Percentiles rank a stretch among this genome's conserved stretches.
Evolutionary conservation across 371 early-diverging fungal species (phyloP).

Genomic region (Fennellomyces sp.): DNA sequence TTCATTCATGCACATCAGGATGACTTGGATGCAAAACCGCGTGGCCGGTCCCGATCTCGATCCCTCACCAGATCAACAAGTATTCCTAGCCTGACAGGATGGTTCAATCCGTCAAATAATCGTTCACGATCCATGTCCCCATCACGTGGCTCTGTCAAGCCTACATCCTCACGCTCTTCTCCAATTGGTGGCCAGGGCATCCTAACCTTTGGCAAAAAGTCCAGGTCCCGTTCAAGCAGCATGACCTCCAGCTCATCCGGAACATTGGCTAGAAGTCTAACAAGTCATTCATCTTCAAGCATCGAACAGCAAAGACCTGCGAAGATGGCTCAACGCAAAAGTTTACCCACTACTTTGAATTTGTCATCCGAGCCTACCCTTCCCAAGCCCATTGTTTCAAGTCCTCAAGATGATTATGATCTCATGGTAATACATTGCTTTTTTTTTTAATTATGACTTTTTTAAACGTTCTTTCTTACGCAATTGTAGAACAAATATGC

Average conservation of each 20-base stretch:
- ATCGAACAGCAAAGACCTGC: not conserved
- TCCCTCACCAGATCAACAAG: constrained; percentile 43
- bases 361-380: not conserved
- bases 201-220: not conserved
- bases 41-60: constrained; percentile 39
- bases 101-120: constrained; percentile 35
- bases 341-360: constrained; percentile 1
- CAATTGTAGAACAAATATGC: not conserved
- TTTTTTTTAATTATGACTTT: not conserved
- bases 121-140: constrained; percentile 34
- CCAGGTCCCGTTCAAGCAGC: constrained; percentile 10
- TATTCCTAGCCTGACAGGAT: constrained; percentile 37
- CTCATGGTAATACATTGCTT: not conserved
- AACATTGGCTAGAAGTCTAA: not conserved
- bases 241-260: constrained; percentile 12
- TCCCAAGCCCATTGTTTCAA: not conserved
- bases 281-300: not conserved
- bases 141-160: constrained; percentile 17
- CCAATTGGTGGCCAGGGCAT: constrained; percentile 3
- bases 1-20: constrained; percentile 29
- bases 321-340: not conserved
- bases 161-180: constrained; percentile 17
- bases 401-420: constrained; percentile 1
- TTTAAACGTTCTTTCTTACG: not conserved
- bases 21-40: constrained; percentile 15